Evolutionary conservation across 2,329 filamentous ascomycete genomes (phyloP).

Genomic region (Aplosporella prunicola): DNA sequence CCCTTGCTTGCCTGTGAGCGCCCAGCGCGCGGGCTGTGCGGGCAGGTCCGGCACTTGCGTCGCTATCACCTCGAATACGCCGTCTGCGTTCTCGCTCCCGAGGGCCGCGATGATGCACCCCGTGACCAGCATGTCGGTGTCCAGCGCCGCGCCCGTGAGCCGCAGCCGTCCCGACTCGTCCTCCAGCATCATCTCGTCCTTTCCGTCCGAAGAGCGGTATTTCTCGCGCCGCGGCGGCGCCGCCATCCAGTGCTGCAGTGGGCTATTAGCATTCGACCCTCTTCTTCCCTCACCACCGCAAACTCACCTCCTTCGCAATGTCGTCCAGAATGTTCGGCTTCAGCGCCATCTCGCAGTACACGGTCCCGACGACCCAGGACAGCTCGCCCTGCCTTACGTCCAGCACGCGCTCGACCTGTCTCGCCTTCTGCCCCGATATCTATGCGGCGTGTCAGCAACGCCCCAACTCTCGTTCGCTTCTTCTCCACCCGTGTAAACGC

Average conservation of each 20-base stretch:
- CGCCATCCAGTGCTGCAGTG: slow-evolving; percentile 77
- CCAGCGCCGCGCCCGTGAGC: slow-evolving; percentile 62
- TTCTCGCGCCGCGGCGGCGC: slow-evolving; percentile 68
- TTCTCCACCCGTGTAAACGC: slow-evolving; percentile 13
- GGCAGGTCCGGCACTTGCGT: slow-evolving; percentile 80
- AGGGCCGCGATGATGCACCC: slow-evolving; percentile 91
- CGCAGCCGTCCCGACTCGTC: slow-evolving; percentile 87
- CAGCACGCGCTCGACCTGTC: slow-evolving; percentile 74
- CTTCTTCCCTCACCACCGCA: not conserved
- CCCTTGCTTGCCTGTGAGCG: slow-evolving; percentile 44
- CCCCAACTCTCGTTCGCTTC: slow-evolving; percentile 2
- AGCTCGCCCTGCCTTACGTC: slow-evolving; percentile 92
- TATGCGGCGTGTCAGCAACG: slow-evolving; percentile 3
- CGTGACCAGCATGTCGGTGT: slow-evolving; percentile 67
- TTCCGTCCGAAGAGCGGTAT: slow-evolving; percentile 56
- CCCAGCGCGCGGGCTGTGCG: slow-evolving; percentile 72
- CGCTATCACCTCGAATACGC: slow-evolving; percentile 87
- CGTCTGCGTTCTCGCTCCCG: slow-evolving; percentile 85
- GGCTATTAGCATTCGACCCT: no score
- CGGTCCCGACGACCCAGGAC: slow-evolving; percentile 89
- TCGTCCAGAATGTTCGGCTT: slow-evolving; percentile 96
- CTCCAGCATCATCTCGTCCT: slow-evolving; percentile 75
- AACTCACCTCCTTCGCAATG: slow-evolving; percentile 74
- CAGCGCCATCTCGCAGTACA: slow-evolving; percentile 94
- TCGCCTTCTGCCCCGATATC: slow-evolving; percentile 67